phyloP scores from a whole-genome alignment of 176 grass and related monocot genomes.

The Leersia perrieri region DNA sequence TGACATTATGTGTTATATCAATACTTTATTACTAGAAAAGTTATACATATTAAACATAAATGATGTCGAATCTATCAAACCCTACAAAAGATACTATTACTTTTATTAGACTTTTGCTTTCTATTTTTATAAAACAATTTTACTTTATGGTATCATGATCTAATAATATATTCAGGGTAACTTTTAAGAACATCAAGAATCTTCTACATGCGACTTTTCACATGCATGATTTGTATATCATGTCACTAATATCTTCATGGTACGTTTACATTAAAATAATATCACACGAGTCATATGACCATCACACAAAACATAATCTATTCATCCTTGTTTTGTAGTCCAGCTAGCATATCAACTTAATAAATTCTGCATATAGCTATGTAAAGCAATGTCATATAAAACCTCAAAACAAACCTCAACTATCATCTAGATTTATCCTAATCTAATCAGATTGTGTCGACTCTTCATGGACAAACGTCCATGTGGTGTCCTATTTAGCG shows the following conservation, averaged over 20 bases:
- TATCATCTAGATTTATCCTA: not conserved
- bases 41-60: no score
- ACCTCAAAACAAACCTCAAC: not conserved
- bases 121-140: no score
- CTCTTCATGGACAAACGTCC: not conserved
- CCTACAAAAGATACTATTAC: no score
- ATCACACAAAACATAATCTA: not conserved
- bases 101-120: no score
- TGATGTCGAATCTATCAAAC: no score
- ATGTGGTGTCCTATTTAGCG: not conserved
- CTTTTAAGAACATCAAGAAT: no score
- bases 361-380: not conserved
- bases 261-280: not conserved
- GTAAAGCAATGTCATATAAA: not conserved
- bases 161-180: not conserved
- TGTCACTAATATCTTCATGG: not conserved
- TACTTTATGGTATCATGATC: not conserved
- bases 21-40: no score
- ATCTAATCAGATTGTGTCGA: not conserved
- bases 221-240: not conserved
- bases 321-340: not conserved
- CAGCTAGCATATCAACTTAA: not conserved
- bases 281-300: no score
- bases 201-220: no score
- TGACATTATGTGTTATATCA: no score